A percentile compares a stretch with the other conserved stretches of the same genome.
Conservation (phyloP, 371 early-diverging fungal species). For the Enteropsectra breve region DNA sequence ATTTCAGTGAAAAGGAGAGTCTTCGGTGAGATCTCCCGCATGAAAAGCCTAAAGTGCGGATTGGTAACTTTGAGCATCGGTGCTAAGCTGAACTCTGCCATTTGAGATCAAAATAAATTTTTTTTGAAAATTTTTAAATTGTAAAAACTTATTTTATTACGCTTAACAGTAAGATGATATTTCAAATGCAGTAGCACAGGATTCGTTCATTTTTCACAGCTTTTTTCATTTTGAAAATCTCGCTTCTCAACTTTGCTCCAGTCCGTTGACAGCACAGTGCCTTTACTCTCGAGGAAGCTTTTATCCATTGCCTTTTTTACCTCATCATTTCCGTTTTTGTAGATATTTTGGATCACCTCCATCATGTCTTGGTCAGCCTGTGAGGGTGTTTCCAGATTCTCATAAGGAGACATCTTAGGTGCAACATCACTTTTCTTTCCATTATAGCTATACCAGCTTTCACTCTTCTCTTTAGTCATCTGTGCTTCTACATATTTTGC, state of each 20-base stretch:
- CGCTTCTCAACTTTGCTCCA: constrained; percentile 88
- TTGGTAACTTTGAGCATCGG: constrained; percentile 62
- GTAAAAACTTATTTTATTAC: too few relatives aligned
- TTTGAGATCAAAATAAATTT: constrained; percentile 1
- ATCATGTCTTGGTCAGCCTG: constrained; percentile 73
- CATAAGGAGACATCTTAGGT: too few relatives aligned
- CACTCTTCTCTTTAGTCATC: too few relatives aligned
- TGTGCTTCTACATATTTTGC: too few relatives aligned
- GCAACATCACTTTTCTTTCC: too few relatives aligned
- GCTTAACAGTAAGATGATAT: too few relatives aligned
- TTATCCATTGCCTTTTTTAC: constrained; percentile 89
- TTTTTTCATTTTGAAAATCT: too few relatives aligned
- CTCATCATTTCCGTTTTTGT: constrained; percentile 76
- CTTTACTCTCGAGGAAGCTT: constrained; percentile 81
- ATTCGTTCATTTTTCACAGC: too few relatives aligned
- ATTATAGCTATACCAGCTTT: too few relatives aligned
- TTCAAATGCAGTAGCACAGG: too few relatives aligned
- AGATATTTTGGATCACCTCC: constrained; percentile 76
- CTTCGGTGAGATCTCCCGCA: constrained; percentile 44
- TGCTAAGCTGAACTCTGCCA: constrained; percentile 54
- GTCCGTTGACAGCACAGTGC: constrained; percentile 82
- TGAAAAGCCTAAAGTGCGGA: constrained; percentile 57
- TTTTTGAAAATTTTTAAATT: too few relatives aligned
- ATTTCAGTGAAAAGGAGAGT: constrained; percentile 60
- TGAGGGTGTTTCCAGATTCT: too few relatives aligned